These are phyloP conservation scores for Phytophthora rubi DNA, from an alignment of 352 stramenopile species.

Conservation along the genomic window DNA sequence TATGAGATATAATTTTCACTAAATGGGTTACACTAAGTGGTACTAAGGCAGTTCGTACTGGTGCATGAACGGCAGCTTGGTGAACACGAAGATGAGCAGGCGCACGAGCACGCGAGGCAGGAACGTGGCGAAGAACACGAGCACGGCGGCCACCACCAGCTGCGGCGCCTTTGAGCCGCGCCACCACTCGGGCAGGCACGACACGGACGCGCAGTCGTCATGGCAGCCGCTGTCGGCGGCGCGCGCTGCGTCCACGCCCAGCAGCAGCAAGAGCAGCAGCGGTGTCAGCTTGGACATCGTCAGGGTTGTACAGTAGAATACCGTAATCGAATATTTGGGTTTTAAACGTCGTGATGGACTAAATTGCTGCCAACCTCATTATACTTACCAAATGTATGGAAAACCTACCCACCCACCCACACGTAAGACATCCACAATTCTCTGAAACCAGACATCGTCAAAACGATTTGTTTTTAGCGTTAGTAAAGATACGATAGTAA, in stretches of 20 bases:
- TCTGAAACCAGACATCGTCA: too few species aligned
- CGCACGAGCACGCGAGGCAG: constrained; percentile 84
- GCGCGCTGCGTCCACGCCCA: constrained; percentile 3
- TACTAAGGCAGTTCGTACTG: constrained; percentile 49
- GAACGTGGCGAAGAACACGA: constrained; percentile 90
- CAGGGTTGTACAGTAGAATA: too few species aligned
- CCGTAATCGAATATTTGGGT: too few species aligned
- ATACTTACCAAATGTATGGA: too few species aligned
- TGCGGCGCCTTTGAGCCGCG: constrained; percentile 34
- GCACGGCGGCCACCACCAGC: constrained; percentile 67
- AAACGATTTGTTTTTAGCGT: too few species aligned
- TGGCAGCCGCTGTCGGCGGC: constrained; percentile 31
- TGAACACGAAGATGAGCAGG: constrained; percentile 87
- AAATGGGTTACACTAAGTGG: too few species aligned
- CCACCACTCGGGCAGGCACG: constrained; percentile 72
- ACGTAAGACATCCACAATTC: too few species aligned
- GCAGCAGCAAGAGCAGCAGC: constrained; percentile 24
- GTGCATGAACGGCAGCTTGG: constrained; percentile 84
- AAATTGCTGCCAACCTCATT: too few species aligned
- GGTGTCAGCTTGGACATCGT: neutral
- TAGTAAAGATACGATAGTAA: too few species aligned
- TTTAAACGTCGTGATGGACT: too few species aligned
- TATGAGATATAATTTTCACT: too few species aligned
- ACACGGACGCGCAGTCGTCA: constrained; percentile 51
- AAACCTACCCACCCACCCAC: too few species aligned